A percentile compares a stretch with the other conserved stretches of the same genome.
phyloP scores from a whole-genome alignment of 1,139 yeast genomes.

The Entelexis paramagnoliae region DNA sequence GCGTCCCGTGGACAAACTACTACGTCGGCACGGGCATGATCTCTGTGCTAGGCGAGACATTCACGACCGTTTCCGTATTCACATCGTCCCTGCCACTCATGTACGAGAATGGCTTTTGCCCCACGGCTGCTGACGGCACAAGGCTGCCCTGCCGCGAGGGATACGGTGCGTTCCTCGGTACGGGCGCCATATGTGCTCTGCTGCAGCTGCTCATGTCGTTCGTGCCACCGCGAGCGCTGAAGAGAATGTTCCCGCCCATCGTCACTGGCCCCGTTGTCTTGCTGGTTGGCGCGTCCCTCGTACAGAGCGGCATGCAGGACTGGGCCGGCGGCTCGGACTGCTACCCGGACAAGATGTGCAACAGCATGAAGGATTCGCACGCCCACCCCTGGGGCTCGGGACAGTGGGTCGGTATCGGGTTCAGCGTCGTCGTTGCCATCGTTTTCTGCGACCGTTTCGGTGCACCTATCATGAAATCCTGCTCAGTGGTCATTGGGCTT shows the following conservation, averaged over 20 bases:
- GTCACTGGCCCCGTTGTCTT: slow-evolving; percentile 90
- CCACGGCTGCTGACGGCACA: slow-evolving; percentile 47
- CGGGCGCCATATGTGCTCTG: slow-evolving; percentile 66
- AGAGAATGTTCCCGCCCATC: slow-evolving; percentile 70
- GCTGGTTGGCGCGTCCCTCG: slow-evolving; percentile 61
- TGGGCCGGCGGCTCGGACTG: slow-evolving; percentile 82
- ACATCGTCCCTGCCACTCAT: slow-evolving; percentile 65
- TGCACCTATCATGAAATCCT: slow-evolving; percentile 87
- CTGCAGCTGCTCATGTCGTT: slow-evolving; percentile 63
- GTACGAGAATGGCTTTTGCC: slow-evolving; percentile 66
- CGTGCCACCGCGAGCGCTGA: slow-evolving; percentile 59
- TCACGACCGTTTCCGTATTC: slow-evolving; percentile 77
- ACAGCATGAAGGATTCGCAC: slow-evolving; percentile 38
- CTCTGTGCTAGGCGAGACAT: slow-evolving; percentile 82
- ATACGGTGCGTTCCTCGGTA: slow-evolving; percentile 74
- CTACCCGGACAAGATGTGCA: slow-evolving; percentile 36
- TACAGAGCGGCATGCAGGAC: slow-evolving; percentile 62
- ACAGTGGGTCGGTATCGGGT: slow-evolving; percentile 73
- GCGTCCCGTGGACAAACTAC: slow-evolving; percentile 58
- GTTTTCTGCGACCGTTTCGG: slow-evolving; percentile 76
- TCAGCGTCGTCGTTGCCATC: slow-evolving; percentile 64
- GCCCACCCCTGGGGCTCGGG: slow-evolving; percentile 63
- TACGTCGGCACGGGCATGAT: slow-evolving; percentile 78
- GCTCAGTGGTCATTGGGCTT: slow-evolving; percentile 78
- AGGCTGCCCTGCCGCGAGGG: slow-evolving; percentile 78